Conservation (phyloP, 805 yeast genomes). For the Candida oleophila region DNA sequence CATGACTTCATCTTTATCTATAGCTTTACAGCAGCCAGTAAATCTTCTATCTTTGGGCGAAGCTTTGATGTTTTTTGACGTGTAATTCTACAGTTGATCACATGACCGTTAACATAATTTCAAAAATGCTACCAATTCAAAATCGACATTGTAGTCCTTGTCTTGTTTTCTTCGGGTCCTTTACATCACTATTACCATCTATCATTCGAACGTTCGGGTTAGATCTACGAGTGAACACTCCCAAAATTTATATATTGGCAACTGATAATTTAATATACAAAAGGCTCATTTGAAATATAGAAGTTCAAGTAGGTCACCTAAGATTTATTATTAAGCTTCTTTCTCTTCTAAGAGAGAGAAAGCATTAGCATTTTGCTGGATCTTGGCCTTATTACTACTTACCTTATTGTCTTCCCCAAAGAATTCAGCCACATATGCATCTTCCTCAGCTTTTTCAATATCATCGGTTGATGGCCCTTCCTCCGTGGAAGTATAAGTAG, state of each 20-base stretch:
- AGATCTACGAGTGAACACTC: no score
- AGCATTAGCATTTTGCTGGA: conserved; percentile 16
- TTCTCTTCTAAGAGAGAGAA: conserved; percentile 40
- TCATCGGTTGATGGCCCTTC: conserved; percentile 19
- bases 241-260: no score
- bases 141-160: no score
- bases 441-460: conserved; percentile 35
- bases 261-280: background rate
- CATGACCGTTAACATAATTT: no score
- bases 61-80: no score
- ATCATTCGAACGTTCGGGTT: no score
- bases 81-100: no score
- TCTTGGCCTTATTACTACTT: conserved; percentile 11
- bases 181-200: no score
- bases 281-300: background rate
- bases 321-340: conserved; percentile 23
- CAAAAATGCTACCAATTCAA: no score
- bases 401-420: conserved; percentile 15
- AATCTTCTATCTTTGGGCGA: no score
- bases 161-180: no score
- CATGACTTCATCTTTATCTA: background rate
- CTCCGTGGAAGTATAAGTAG: conserved; percentile 6
- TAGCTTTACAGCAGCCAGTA: no score
- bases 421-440: conserved; percentile 33
- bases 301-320: background rate